phyloP scores from a whole-genome alignment of 2,329 filamentous ascomycete genomes.

The Lecanicillium sp. region DNA sequence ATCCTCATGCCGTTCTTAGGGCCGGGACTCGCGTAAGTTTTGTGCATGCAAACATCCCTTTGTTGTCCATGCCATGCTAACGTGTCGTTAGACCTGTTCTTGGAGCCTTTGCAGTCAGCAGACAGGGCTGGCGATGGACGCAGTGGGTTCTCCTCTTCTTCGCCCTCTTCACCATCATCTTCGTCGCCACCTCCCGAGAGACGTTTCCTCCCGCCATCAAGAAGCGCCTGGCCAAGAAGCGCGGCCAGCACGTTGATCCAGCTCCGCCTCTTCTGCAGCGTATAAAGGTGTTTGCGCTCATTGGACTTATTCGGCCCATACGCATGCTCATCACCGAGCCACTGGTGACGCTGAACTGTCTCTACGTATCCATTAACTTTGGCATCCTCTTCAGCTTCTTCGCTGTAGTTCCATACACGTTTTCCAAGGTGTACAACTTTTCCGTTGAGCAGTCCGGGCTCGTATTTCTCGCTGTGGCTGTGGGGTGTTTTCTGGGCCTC shows the following conservation, averaged over 20 bases:
- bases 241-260: neutral
- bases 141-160: conserved; percentile 15
- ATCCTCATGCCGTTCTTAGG: conserved; percentile 11
- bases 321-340: conserved; percentile 25
- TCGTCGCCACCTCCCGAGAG: conserved; percentile 4
- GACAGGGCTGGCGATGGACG: conserved; percentile 15
- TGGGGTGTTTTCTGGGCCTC: conserved; percentile 9
- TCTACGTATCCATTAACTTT: conserved; percentile 53
- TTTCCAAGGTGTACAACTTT: conserved; percentile 12
- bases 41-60: neutral
- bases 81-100: conserved; percentile 8
- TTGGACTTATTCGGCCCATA: conserved; percentile 9
- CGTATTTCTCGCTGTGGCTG: conserved; percentile 12
- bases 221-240: conserved; percentile 5
- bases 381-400: conserved; percentile 46
- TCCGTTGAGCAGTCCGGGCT: conserved; percentile 8
- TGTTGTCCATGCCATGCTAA: too few species aligned
- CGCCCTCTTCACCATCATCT: conserved; percentile 2
- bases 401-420: conserved; percentile 23
- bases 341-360: conserved; percentile 61
- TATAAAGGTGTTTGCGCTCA: neutral
- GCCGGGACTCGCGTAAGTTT: conserved; percentile 9
- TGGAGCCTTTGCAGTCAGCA: conserved; percentile 9
- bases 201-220: conserved; percentile 10
- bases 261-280: neutral